Conservation (phyloP, 1,284 basidiomycete genomes). For the Cryptococcus maquisensis region DNA sequence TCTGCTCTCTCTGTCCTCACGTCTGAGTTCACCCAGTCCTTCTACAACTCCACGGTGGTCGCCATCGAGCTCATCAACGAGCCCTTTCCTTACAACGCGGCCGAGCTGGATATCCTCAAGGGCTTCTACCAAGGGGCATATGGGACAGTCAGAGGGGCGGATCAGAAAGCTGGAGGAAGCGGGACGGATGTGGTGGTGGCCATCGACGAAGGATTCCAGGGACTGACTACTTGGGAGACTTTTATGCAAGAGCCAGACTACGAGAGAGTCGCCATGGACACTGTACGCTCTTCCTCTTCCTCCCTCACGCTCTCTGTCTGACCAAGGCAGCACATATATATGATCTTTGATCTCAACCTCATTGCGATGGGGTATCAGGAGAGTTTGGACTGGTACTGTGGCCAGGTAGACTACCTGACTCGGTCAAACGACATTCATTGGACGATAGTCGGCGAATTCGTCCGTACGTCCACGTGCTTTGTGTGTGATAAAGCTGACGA, state of each 20-base stretch:
- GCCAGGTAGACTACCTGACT: slow-evolving; percentile 51
- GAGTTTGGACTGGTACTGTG: slow-evolving; percentile 56
- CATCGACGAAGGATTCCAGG: slow-evolving; percentile 73
- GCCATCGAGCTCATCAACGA: slow-evolving; percentile 57
- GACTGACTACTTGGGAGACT: slow-evolving; percentile 68
- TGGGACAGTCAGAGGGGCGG: slow-evolving; percentile 39
- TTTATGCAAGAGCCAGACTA: slow-evolving; percentile 55
- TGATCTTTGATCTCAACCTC: slow-evolving; percentile 35
- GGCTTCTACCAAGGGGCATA: slow-evolving; percentile 33
- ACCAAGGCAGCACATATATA: slow-evolving; percentile 59
- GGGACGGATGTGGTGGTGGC: slow-evolving; percentile 63
- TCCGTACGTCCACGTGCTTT: slow-evolving; percentile 60
- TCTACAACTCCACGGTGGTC: slow-evolving; percentile 32
- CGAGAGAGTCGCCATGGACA: slow-evolving; percentile 37
- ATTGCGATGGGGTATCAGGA: slow-evolving; percentile 33
- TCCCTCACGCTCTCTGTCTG: neutral
- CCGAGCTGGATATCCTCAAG: slow-evolving; percentile 26
- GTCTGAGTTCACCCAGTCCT: slow-evolving; percentile 35
- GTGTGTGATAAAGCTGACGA: neutral
- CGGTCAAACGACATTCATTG: slow-evolving; percentile 57
- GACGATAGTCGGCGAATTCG: slow-evolving; percentile 82
- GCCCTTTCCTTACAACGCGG: slow-evolving; percentile 30
- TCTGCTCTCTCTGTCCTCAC: slow-evolving; percentile 51
- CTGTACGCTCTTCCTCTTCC: slow-evolving; percentile 28
- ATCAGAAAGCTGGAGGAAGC: slow-evolving; percentile 45